Conservation (phyloP, 768 basidiomycete genomes). For the Lactifluus volemus region DNA sequence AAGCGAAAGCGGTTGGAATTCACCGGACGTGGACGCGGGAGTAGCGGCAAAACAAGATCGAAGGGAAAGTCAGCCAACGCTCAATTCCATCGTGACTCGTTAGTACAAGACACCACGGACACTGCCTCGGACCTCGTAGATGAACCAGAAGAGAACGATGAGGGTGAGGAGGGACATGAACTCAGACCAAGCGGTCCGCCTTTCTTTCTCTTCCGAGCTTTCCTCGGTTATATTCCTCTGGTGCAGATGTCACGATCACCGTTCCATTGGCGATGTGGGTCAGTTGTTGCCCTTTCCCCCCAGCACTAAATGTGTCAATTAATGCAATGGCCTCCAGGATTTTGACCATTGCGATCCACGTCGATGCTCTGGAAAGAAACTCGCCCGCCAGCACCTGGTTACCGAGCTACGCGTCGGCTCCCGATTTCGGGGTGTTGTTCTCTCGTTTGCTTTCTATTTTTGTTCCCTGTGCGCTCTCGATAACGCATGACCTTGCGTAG, state of each 20-base stretch:
- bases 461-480: not conserved
- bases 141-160: conserved; percentile 19
- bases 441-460: conserved; percentile 60
- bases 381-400: conserved; percentile 78
- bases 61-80: not conserved
- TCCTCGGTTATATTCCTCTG: not conserved
- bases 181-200: not conserved
- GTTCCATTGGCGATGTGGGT: conserved; percentile 98
- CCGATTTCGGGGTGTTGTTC: conserved; percentile 84
- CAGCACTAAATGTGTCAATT: not conserved
- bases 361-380: conserved; percentile 81
- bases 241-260: conserved; percentile 22
- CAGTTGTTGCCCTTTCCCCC: conserved; percentile 27
- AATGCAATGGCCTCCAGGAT: conserved; percentile 44
- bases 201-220: not conserved
- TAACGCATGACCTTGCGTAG: conserved; percentile 31
- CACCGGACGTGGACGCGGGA: not conserved
- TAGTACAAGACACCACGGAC: not conserved
- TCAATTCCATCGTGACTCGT: conserved; percentile 4
- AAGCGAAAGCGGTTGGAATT: not conserved
- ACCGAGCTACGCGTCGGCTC: conserved; percentile 75
- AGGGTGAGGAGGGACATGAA: not conserved
- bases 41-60: not conserved
- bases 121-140: conserved; percentile 7
- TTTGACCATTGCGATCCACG: conserved; percentile 97